phyloP scores from a whole-genome alignment of 2,329 filamentous ascomycete genomes.

The Phoma sp. region DNA sequence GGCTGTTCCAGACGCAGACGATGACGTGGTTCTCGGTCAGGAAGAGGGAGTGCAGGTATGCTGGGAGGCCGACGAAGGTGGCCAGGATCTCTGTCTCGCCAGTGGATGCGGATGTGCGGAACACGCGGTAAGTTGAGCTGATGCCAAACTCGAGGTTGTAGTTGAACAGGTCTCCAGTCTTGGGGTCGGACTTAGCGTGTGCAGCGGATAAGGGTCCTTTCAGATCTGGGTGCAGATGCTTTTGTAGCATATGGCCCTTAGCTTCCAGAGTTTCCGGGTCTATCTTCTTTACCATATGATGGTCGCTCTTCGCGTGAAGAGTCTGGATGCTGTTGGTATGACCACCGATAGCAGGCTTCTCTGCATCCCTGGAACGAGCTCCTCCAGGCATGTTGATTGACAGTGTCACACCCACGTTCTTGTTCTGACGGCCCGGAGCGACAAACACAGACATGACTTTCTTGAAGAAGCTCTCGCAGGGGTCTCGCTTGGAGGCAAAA shows the following conservation, averaged over 20 bases:
- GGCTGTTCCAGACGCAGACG: conserved; percentile 73
- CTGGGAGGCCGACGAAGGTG: conserved; percentile 63
- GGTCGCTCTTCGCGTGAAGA: conserved; percentile 67
- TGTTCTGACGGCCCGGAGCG: conserved; percentile 41
- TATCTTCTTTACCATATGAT: conserved; percentile 63
- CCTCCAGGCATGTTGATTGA: conserved; percentile 67
- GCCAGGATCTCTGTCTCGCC: conserved; percentile 75
- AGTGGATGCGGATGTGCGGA: conserved; percentile 66
- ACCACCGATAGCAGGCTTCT: conserved; percentile 25
- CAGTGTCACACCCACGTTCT: conserved; percentile 71
- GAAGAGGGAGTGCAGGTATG: conserved; percentile 86
- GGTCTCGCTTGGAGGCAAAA: conserved; percentile 76
- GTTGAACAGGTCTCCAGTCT: conserved; percentile 78
- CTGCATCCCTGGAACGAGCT: conserved; percentile 3
- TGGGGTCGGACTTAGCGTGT: conserved; percentile 73
- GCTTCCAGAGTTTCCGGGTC: conserved; percentile 76
- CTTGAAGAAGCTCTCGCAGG: conserved; percentile 73
- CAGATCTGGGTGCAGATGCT: conserved; percentile 69
- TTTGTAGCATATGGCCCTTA: conserved; percentile 66
- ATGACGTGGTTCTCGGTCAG: conserved; percentile 73
- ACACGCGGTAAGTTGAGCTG: conserved; percentile 69
- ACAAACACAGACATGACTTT: conserved; percentile 71
- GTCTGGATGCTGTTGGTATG: conserved; percentile 52
- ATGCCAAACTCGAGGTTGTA: conserved; percentile 74
- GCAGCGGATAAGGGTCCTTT: conserved; percentile 71